A percentile compares a stretch with the other conserved stretches of the same genome.
Evolutionary conservation across 371 early-diverging fungal species (phyloP).

Genomic region (Chytridiales sp.): DNA sequence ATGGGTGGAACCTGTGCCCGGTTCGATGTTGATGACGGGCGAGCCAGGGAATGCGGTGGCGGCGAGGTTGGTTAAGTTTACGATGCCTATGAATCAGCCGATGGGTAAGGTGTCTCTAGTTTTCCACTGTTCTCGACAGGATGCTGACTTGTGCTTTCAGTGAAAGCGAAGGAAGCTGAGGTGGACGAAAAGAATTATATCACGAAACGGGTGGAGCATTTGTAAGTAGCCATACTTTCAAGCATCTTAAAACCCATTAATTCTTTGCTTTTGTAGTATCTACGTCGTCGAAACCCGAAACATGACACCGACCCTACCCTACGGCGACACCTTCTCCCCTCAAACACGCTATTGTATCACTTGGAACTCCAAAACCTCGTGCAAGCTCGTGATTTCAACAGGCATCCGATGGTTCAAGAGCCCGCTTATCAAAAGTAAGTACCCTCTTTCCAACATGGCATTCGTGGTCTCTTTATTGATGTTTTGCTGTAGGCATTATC

Average conservation of each 20-base stretch:
- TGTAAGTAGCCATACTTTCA: constrained; percentile 16
- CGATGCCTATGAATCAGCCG: constrained; percentile 49
- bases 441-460: not conserved
- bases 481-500: constrained; percentile 32
- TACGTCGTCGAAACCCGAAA: constrained; percentile 38
- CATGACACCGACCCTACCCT: constrained; percentile 83
- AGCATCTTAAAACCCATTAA: not conserved
- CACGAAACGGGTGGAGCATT: constrained; percentile 25
- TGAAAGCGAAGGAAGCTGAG: constrained; percentile 39
- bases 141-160: constrained; percentile 9
- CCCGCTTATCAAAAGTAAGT: constrained; percentile 40
- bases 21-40: constrained; percentile 9
- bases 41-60: constrained; percentile 6
- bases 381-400: constrained; percentile 30
- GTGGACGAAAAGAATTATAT: constrained; percentile 24
- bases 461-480: not conserved
- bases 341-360: constrained; percentile 80
- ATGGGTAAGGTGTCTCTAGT: constrained; percentile 33
- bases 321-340: constrained; percentile 72
- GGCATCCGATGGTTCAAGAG: constrained; percentile 41
- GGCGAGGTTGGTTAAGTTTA: constrained; percentile 29
- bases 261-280: constrained; percentile 14
- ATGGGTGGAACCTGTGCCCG: constrained; percentile 20
- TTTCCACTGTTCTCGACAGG: not conserved
- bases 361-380: constrained; percentile 51